These are phyloP conservation scores for Cladophialophora immunda DNA, from an alignment of 2,329 filamentous ascomycete genomes.

Conservation along the genomic window DNA sequence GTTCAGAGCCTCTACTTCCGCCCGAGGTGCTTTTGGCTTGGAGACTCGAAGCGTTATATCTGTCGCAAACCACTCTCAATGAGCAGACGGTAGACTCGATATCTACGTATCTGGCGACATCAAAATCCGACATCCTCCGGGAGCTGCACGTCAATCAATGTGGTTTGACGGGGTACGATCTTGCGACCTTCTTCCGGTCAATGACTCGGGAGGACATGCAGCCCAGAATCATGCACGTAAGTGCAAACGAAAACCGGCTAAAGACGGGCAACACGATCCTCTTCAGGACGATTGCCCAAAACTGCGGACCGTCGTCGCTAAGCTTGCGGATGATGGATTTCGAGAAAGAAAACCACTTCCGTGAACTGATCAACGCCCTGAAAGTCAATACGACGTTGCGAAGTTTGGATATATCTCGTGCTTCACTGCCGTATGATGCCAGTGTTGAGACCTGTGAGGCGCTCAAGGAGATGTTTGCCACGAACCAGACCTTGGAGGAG, in stretches of 20 bases:
- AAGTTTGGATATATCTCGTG: slow-evolving; percentile 74
- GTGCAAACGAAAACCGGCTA: slow-evolving; percentile 69
- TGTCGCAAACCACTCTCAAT: slow-evolving; percentile 71
- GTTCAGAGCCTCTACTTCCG: slow-evolving; percentile 69
- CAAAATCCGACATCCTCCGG: slow-evolving; percentile 67
- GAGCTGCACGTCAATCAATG: slow-evolving; percentile 73
- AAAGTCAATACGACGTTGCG: slow-evolving; percentile 69
- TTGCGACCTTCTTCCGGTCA: slow-evolving; percentile 71
- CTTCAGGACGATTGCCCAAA: slow-evolving; percentile 57
- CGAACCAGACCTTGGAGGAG: slow-evolving; percentile 72
- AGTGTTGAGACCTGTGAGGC: slow-evolving; percentile 72
- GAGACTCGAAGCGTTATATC: slow-evolving; percentile 70
- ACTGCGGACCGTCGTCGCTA: slow-evolving; percentile 68
- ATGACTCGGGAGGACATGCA: slow-evolving; percentile 62
- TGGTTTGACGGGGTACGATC: slow-evolving; percentile 69
- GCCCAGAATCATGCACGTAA: slow-evolving; percentile 68
- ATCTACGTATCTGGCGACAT: slow-evolving; percentile 68
- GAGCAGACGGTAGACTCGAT: slow-evolving; percentile 71
- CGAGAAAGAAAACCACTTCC: slow-evolving; percentile 70
- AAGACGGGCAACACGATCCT: slow-evolving; percentile 54
- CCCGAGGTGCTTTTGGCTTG: slow-evolving; percentile 72
- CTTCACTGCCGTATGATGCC: slow-evolving; percentile 74
- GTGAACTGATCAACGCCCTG: slow-evolving; percentile 69
- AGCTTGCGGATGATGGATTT: slow-evolving; percentile 76
- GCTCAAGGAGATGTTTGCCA: slow-evolving; percentile 70